Base-by-base conservation (phyloP, 768 basidiomycete species). In the Mycena floridula region DNA sequence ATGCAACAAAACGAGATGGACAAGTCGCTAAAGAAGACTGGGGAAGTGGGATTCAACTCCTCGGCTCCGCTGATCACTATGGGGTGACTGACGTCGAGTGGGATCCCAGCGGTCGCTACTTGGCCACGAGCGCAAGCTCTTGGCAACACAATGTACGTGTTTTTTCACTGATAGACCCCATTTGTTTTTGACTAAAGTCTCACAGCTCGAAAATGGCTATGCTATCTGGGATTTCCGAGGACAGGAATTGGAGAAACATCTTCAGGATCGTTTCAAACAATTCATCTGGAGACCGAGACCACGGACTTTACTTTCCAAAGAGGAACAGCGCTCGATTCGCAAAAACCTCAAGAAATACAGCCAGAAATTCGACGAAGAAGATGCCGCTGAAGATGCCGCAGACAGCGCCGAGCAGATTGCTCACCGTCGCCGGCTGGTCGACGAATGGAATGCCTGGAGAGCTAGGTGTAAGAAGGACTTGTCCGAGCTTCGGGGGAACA, bases 371-470 rank as follows among this genome's bases (percentile, higher is more conserved):
- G 96, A 99, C 43, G 95, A 98, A 66, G 92, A 96, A 56, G 96
- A 98, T 62, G 91, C 92, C 21, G 82, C 88, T 16, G 93, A 97
- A 61, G 93, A 95, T 67, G 91, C 85, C 63, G 89, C 86, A 55
- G 89, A 94, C 54, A 93, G 86, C 52, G 92, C 93, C 4, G 96
- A 98, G 66, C 78, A 96, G 21, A 77, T 94, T 53, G 90, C 91
- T 15, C 82, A 82, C 51, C 78, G 96, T 48, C 89, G 89, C 63
- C 78, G 96, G 38, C 75, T 97, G 43, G 86, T 98, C 54, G 90
- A 96, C 58, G 96, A 99, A 67, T 99, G 96, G 96, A 96, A 99
- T 65, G 90, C 95, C 35, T 98, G 96, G 96, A 80, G 95, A 42
- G 55, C 70, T 20, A 74, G 79, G 50, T 82, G 84, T 53, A 81